Conservation (phyloP, 768 basidiomycete genomes). For the Macrolepiota fuliginosa region DNA sequence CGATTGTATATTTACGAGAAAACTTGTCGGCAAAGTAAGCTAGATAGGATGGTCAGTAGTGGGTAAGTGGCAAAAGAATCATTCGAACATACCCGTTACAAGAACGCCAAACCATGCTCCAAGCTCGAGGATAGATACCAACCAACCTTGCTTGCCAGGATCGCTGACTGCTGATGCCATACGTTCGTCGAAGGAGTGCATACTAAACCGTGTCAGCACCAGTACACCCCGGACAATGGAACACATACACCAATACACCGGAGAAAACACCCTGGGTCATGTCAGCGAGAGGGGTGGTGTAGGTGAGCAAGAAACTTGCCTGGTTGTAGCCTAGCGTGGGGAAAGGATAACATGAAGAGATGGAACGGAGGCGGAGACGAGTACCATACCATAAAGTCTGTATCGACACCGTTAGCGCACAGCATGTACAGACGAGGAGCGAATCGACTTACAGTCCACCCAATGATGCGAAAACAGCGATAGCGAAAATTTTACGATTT, state of each 20-base stretch:
- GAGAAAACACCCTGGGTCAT: constrained; percentile 66
- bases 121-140: constrained; percentile 72
- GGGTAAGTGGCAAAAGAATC: neutral
- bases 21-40: constrained; percentile 68
- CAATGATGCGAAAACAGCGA: constrained; percentile 76
- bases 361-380: neutral
- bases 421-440: neutral
- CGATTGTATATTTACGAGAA: constrained; percentile 71
- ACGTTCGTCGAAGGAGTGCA: constrained; percentile 48
- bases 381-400: constrained; percentile 57
- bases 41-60: constrained; percentile 13
- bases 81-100: constrained; percentile 44
- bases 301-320: constrained; percentile 25
- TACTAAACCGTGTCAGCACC: constrained; percentile 26
- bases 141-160: constrained; percentile 60
- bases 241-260: constrained; percentile 58
- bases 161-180: constrained; percentile 57
- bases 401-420: constrained; percentile 2
- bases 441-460: constrained; percentile 61
- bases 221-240: neutral
- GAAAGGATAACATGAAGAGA: neutral
- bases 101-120: constrained; percentile 79
- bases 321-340: constrained; percentile 57
- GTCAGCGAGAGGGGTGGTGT: neutral
- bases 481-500: constrained; percentile 62